phyloP scores from a whole-genome alignment of 179 eudicot genomes.

The Silene vulgaris region DNA sequence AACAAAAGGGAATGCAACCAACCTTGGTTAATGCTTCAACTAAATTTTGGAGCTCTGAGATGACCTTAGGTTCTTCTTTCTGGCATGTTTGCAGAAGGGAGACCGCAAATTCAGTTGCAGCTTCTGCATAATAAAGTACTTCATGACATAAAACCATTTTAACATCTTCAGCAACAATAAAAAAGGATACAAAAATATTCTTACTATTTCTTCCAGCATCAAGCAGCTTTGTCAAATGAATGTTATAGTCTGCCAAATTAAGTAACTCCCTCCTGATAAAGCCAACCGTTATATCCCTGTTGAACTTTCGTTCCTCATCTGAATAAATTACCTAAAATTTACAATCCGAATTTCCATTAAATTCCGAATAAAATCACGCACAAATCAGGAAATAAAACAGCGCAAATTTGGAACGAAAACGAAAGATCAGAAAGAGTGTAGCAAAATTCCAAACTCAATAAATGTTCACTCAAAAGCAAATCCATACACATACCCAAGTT shows the following conservation, averaged over 20 bases:
- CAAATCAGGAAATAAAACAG: background rate
- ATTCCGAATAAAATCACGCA: background rate
- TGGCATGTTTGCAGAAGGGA: slow-evolving; percentile 65
- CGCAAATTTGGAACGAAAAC: background rate
- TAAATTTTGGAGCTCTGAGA: slow-evolving; percentile 75
- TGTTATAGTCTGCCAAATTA: slow-evolving; percentile 80
- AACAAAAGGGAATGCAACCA: slow-evolving; percentile 19
- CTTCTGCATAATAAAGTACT: slow-evolving; percentile 45
- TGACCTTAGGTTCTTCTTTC: slow-evolving; percentile 59
- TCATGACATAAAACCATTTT: slow-evolving; percentile 21
- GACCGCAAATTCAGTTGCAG: slow-evolving; percentile 81
- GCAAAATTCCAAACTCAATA: background rate
- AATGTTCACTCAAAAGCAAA: background rate
- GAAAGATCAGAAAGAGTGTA: background rate
- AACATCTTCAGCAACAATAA: slow-evolving; percentile 7
- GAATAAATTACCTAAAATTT: slow-evolving; percentile 65
- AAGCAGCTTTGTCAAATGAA: slow-evolving; percentile 87
- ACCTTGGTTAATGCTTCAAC: slow-evolving; percentile 86
- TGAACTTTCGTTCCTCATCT: slow-evolving; percentile 86
- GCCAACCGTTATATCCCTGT: slow-evolving; percentile 83
- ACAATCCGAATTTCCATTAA: background rate
- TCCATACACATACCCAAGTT: slow-evolving; percentile 69
- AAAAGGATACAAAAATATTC: slow-evolving; percentile 24
- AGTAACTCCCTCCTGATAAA: slow-evolving; percentile 71
- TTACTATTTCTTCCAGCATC: slow-evolving; percentile 91